These are phyloP conservation scores for Apiospora pterosperma DNA, from an alignment of 2,329 filamentous ascomycete genomes.

Conservation along the genomic window DNA sequence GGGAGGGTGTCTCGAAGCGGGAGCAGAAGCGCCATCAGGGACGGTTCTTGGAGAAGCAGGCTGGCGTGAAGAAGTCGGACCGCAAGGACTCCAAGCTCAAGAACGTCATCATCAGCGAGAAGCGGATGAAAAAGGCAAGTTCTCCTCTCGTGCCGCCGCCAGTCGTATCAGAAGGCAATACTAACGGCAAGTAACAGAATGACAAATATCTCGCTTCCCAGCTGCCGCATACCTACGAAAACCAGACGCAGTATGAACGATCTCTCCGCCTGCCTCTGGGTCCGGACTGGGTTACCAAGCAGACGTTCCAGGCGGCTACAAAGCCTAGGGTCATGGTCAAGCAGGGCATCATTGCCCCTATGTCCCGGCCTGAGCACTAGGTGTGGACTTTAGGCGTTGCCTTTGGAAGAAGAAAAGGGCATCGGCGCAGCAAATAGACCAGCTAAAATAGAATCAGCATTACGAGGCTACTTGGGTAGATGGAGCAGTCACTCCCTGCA, in stretches of 20 bases:
- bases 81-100: conserved; percentile 80
- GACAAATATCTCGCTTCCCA: conserved; percentile 80
- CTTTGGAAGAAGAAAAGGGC: neutral
- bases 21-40: conserved; percentile 62
- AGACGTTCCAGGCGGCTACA: conserved; percentile 83
- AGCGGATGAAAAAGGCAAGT: conserved; percentile 77
- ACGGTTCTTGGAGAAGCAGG: conserved; percentile 61
- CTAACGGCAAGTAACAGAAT: conserved; percentile 52
- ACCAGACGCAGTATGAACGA: conserved; percentile 82
- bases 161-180: conserved; percentile 2
- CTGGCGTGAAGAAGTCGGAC: conserved; percentile 72
- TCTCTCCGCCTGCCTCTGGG: conserved; percentile 83
- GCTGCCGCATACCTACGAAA: conserved; percentile 89
- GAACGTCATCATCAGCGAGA: conserved; percentile 90
- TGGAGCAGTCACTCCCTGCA: neutral
- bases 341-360: conserved; percentile 83
- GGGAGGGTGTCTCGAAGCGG: conserved; percentile 72
- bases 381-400: neutral
- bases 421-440: neutral
- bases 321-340: conserved; percentile 89
- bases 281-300: conserved; percentile 95
- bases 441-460: neutral
- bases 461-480: neutral
- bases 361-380: conserved; percentile 66
- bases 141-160: neutral